Conservation (phyloP, 257 asterid species). For the Avicennia marina region DNA sequence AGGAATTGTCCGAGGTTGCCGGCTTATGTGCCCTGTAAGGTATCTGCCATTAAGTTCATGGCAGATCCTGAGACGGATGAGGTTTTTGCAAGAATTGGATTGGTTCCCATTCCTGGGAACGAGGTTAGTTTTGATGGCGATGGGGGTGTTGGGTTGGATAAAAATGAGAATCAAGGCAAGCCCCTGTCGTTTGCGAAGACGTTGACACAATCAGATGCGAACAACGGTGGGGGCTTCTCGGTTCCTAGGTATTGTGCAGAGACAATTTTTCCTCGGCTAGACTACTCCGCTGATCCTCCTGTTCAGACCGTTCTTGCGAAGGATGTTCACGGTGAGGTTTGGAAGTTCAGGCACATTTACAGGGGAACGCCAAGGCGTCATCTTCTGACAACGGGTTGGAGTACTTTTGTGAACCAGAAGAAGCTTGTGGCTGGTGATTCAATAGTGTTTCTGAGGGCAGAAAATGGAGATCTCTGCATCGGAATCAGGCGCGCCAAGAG, state of each 20-base stretch:
- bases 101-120: slow-evolving; percentile 37
- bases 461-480: slow-evolving; percentile 78
- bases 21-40: slow-evolving; percentile 49
- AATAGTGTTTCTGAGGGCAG: slow-evolving; percentile 77
- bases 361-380: slow-evolving; percentile 96
- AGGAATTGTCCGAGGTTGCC: slow-evolving; percentile 46
- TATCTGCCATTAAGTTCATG: slow-evolving; percentile 56
- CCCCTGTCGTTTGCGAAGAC: slow-evolving; percentile 86
- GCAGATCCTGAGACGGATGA: slow-evolving; percentile 91
- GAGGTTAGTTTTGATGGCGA: slow-evolving; percentile 32
- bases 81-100: slow-evolving; percentile 56
- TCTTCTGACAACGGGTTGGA: slow-evolving; percentile 94
- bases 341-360: slow-evolving; percentile 91
- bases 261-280: slow-evolving; percentile 77
- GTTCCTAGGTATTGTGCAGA: slow-evolving; percentile 96
- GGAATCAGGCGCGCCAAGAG: slow-evolving; percentile 84
- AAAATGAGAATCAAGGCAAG: slow-evolving; percentile 46
- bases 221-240: slow-evolving; percentile 91
- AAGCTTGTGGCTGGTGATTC: slow-evolving; percentile 95
- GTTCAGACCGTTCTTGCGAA: slow-evolving; percentile 80
- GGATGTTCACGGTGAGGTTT: slow-evolving; percentile 88
- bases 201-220: slow-evolving; percentile 81
- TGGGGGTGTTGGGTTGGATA: slow-evolving; percentile 27
- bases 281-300: slow-evolving; percentile 78
- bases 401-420: slow-evolving; percentile 85